Base-by-base conservation (phyloP, 2,329 filamentous ascomycete genomes). In the Fusarium fujikuroi region DNA sequence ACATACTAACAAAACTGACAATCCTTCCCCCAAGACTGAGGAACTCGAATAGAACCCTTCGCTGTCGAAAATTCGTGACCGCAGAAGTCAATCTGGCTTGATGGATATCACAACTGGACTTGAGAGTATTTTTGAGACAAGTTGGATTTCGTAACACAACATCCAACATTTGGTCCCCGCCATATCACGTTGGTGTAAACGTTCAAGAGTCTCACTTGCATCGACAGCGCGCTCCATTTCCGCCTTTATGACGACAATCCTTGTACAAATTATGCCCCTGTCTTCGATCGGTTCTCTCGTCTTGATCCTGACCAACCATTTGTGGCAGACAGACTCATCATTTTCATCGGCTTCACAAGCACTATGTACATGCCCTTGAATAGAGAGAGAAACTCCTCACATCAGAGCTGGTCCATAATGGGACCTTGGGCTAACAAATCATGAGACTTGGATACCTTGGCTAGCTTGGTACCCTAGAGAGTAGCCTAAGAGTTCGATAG, bases 201-300 rank as follows among this genome's bases (percentile, higher is more conserved):
- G 61, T 23, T 58, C 10, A 50, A 57, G 56, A 54, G 61, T 69
- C 59, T 68, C 64, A 47, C 62, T 56, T 66, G 50, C 66, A 73
- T 68, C 63, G 66, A 75, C 62, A 71, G 65, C 74, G 65, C 74
- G 49, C 66, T 64, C 56, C 46, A 66, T 52, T 75, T 76, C 70
- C 70, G 68, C 44, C 40, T 64, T 47, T 65, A 43, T 43, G 60
- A 50, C 25, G 47, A 71, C 34, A 47, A 68, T 66, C 71, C 74
- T 59, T 76, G 70, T 62, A 23, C 28, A 63, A 63, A 25, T 36
- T 42, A 21, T 56, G 56, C 72, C 65, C 75, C 63, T 76, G 75
- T 66, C 68, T 73, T 53, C 69, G 57, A 76, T 73, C 70, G 59
- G 59, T 30, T 32, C 67, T 60, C 63, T 49, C 34, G 50, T 64